Evolutionary conservation across 805 yeast species (phyloP).

Genomic region (Saturnispora diversa): DNA sequence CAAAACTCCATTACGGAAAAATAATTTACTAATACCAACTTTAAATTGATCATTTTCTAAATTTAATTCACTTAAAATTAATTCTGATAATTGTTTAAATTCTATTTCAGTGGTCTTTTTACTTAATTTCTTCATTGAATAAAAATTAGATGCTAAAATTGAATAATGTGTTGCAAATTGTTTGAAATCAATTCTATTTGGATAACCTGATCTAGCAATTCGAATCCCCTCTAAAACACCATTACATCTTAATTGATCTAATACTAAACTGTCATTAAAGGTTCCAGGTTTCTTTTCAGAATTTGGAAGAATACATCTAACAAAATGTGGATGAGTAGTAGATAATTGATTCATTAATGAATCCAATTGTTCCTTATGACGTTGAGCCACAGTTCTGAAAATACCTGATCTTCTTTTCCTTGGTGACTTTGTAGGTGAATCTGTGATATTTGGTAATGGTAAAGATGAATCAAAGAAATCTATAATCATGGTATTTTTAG

Average conservation of each 20-base stretch:
- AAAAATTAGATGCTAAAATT: conserved; percentile 47
- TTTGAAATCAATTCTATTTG: conserved; percentile 78
- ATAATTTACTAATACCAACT: conserved; percentile 64
- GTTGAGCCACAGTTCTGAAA: conserved; percentile 74
- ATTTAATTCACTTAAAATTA: conserved; percentile 53
- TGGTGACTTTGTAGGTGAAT: conserved; percentile 26
- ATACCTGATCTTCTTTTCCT: conserved; percentile 26
- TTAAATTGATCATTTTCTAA: conserved; percentile 54
- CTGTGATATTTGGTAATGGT: conserved; percentile 20
- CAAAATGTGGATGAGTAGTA: conserved; percentile 90
- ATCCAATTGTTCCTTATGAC: conserved; percentile 78
- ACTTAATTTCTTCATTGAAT: conserved; percentile 14
- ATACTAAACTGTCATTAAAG: conserved; percentile 68
- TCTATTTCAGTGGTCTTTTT: conserved; percentile 24
- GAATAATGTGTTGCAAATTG: conserved; percentile 73
- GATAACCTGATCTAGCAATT: conserved; percentile 95
- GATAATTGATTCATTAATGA: conserved; percentile 64
- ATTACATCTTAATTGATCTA: conserved; percentile 88
- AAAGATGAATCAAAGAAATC: conserved; percentile 37
- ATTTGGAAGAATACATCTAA: conserved; percentile 92
- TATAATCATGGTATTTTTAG: conserved; percentile 43
- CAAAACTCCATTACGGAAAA: conserved; percentile 68
- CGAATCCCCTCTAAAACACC: conserved; percentile 98
- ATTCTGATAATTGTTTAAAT: conserved; percentile 59
- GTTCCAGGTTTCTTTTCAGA: conserved; percentile 58